phyloP scores from a whole-genome alignment of 768 basidiomycete species.

The Sporobolomyces phaffii region DNA sequence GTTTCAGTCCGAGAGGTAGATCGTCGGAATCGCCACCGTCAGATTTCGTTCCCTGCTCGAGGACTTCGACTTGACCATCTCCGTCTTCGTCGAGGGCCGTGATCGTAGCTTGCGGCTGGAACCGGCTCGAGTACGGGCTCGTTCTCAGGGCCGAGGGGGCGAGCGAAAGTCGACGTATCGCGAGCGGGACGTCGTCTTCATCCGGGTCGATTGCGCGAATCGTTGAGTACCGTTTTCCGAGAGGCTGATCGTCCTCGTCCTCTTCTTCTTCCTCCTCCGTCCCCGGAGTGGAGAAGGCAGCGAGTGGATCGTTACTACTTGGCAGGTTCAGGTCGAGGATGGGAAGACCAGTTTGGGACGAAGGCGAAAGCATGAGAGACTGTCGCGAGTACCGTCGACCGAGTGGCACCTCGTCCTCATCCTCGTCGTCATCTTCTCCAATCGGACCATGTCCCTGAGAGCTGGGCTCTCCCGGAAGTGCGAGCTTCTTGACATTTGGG shows the following conservation, averaged over 20 bases:
- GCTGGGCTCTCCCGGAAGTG: conserved; percentile 25
- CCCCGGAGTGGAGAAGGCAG: neutral
- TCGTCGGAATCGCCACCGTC: conserved; percentile 24
- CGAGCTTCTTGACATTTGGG: neutral
- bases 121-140: neutral
- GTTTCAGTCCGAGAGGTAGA: conserved; percentile 22
- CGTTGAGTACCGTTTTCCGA: conserved; percentile 9
- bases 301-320: neutral
- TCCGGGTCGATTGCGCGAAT: neutral
- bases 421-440: neutral
- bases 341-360: neutral
- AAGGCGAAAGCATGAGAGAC: neutral
- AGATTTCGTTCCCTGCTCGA: neutral
- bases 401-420: conserved; percentile 18
- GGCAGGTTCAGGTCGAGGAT: conserved; percentile 4
- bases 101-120: conserved; percentile 1
- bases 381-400: conserved; percentile 17
- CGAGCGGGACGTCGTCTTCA: conserved; percentile 35
- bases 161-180: conserved; percentile 22
- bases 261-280: neutral
- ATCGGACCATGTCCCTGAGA: conserved; percentile 3
- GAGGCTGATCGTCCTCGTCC: conserved; percentile 20
- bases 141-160: conserved; percentile 1
- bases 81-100: conserved; percentile 21
- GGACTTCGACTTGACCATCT: neutral